Base-by-base conservation (phyloP, 805 yeast species). In the Teunomyces lycoperdinae region DNA sequence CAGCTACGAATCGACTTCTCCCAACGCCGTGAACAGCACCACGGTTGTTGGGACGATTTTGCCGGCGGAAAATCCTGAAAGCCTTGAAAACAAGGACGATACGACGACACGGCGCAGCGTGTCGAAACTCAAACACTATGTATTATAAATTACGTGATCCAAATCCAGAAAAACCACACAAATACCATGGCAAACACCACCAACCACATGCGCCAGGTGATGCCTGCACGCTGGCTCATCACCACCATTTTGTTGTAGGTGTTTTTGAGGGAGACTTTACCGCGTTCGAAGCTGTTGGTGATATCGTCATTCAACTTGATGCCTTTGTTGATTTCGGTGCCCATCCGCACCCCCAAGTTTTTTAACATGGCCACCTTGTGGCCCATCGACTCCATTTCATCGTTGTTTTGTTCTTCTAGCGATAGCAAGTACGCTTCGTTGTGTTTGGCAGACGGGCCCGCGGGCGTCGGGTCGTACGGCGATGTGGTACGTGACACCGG, bases 181-280 rank as follows among this genome's bases (percentile, higher is more conserved):
- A 64, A 58, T 26, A 73, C 73, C 16, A 69, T 38, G 31, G 53
- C 43, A 54, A 73, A 73, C 50, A 73, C 75, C 29, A 56, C 53
- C 36, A 71, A 57, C 78, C 78, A 73, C 74, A 70, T 68, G 45
- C 64, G 60, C 73, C 77, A 73, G 39, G 70, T 62, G 41, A 73
- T 71, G 2, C 78, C 78, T 10, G 77, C 77, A 35, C 71, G 56
- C 58, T 71, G 66, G 59, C 77, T 71, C 78, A 73, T 72, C 27
- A 67, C 58, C 42, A 73, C 64, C 78, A 73, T 73, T 47, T 62
- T 58, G 55, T 68, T 71, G 53, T 63, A 73, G 1, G 78, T 73
- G 52, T 68, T 67, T 48, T 71, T 71, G 54, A 73, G 66, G 9
- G 74, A 62, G 35, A 71, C 58, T 47, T 61, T 64, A 9, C 77